Evolutionary conservation across 2,329 filamentous ascomycete species (phyloP), one percentile per base, ranked within the genome.

Genomic region (Pseudonectria buxi): DNA sequence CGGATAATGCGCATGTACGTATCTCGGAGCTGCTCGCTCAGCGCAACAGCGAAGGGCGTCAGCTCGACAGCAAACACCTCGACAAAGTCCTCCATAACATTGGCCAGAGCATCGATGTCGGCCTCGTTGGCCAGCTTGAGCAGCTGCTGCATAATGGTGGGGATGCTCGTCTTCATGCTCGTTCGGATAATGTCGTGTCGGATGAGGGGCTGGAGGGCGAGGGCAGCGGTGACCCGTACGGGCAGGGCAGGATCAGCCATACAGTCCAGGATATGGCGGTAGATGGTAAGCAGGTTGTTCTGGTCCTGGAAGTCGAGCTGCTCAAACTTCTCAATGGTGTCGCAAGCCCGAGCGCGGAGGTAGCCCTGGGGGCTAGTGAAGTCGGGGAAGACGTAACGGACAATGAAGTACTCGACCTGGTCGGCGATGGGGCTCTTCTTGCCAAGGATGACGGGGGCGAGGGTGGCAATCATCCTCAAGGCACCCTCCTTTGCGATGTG

Each of bases 1-100:
- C 86, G 76, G 31, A 98, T 83, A 46, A 98, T 95, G 37, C 92
- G 79, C 47, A 98, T 74, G 54, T 98, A 98, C 0, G 92, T 98
- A 55, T 98, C 92, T 28, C 90, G 82, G 31, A 98, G 72, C 63
- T 98, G 92, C 64, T 96, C 89, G 55, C 88, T 95, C 4, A 98
- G 72, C 4, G 92, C 92, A 24, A 98, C 90, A 10, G 92, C 92
- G 54, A 98, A 98, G 3, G 92, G 92, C 6, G 92, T 96, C 30
- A 98, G 74, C 59, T 98, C 92, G 3, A 87, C 76, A n/a, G 92
- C 90, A 57, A 98, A 98, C 3, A 96, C 89, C 62, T 98, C 92
- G 30, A 98, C 92, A 57, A 98, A 98, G 57, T 98, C 92, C 63
- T 98, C 92, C 92, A 98, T 98, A 26, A 98, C 92, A 55, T 96